These are phyloP conservation scores for Eucalyptus brandiana DNA, from an alignment of 345 rosid species.

Conservation along the genomic window DNA sequence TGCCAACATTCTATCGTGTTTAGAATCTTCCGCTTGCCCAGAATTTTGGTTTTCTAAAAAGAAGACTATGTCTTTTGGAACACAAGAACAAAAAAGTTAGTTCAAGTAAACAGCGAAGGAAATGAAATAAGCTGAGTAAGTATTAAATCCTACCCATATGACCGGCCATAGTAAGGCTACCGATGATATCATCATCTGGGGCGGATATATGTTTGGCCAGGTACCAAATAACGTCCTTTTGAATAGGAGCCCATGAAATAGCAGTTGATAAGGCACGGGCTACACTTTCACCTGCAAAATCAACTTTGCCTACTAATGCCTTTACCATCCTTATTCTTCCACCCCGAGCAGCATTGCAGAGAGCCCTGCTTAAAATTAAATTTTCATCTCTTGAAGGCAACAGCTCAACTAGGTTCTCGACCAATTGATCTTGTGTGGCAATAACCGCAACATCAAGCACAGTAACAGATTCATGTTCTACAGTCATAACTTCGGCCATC, in stretches of 20 bases:
- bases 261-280: neutral
- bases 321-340: neutral
- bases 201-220: rapidly evolving
- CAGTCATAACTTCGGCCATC: neutral
- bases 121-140: neutral
- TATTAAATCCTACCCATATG: neutral
- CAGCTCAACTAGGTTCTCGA: neutral
- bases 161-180: neutral
- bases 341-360: neutral
- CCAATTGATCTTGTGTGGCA: neutral
- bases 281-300: rapidly evolving
- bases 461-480: neutral
- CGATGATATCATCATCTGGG: too few species aligned
- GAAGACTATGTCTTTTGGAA: neutral
- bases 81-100: neutral
- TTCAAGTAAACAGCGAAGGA: neutral
- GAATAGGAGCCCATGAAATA: neutral
- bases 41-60: too few species aligned
- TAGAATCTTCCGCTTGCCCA: rapidly evolving
- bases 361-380: neutral
- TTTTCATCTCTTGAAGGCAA: rapidly evolving
- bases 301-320: neutral
- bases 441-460: neutral
- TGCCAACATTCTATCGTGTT: rapidly evolving
- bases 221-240: neutral